Percentiles rank a stretch among this genome's conserved stretches.
Evolutionary conservation across 768 basidiomycete genomes (phyloP).

Genomic region (Fibroporia radiculosa): DNA sequence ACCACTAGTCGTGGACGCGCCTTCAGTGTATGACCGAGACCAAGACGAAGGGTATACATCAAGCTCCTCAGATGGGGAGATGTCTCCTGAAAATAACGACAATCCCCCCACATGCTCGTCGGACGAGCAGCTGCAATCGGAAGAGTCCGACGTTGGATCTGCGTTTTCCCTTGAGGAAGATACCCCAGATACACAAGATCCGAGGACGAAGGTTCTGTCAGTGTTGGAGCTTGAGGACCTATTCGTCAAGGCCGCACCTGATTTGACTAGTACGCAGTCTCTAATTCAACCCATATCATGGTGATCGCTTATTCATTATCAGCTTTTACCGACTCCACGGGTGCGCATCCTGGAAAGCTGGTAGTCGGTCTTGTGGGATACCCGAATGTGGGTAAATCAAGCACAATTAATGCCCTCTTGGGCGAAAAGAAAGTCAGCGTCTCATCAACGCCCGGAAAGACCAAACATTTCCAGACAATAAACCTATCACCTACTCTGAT

Average conservation of each 20-base stretch:
- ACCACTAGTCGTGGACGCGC: conserved; percentile 20
- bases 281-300: not conserved
- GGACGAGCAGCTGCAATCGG: conserved; percentile 22
- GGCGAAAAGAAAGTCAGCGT: conserved; percentile 98
- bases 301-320: conserved; percentile 1
- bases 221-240: conserved; percentile 85
- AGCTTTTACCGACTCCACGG: conserved; percentile 56
- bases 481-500: conserved; percentile 81
- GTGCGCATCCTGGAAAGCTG: conserved; percentile 54
- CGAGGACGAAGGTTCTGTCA: conserved; percentile 69
- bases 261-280: conserved; percentile 46
- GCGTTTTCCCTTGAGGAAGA: conserved; percentile 40
- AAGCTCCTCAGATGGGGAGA: conserved; percentile 22
- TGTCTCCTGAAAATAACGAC: conserved; percentile 15
- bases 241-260: conserved; percentile 65
- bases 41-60: conserved; percentile 18
- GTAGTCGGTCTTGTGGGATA: conserved; percentile 93
- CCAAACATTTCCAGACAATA: conserved; percentile 99
- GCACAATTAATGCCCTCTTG: conserved; percentile 92
- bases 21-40: conserved; percentile 20
- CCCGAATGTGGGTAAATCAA: conserved; percentile 98
- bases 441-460: conserved; percentile 95
- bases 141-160: conserved; percentile 20
- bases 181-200: conserved; percentile 43
- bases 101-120: not conserved